phyloP scores from a whole-genome alignment of 73 alveolate species.

The Uronychia setigera region DNA sequence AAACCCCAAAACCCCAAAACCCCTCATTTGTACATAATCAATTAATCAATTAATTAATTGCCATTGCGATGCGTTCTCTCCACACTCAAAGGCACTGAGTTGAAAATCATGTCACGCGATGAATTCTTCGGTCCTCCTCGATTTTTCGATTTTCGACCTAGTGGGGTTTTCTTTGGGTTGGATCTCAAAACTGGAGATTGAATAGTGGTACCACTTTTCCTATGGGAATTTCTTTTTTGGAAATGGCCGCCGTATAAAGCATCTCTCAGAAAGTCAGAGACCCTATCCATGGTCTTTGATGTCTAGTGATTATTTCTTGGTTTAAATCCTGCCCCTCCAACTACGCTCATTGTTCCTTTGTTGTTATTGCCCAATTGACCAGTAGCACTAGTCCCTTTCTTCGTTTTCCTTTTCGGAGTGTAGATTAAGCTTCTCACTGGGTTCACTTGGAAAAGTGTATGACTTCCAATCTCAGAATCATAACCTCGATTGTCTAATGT shows the following conservation, averaged over 20 bases:
- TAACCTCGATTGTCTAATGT: not conserved
- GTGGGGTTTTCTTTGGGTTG: not conserved
- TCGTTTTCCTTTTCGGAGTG: conserved; percentile 1
- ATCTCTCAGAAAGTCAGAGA: not conserved
- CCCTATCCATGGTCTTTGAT: not conserved
- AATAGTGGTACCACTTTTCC: not conserved
- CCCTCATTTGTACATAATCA: too few relatives aligned
- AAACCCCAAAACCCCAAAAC: not conserved
- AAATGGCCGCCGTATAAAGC: not conserved
- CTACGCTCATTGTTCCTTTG: too few relatives aligned
- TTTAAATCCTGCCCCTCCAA: not conserved
- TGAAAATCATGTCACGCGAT: too few relatives aligned
- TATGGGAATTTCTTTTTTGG: not conserved
- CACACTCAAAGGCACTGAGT: too few relatives aligned
- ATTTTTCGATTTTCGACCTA: not conserved
- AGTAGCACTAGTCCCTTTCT: not conserved
- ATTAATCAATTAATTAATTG: too few relatives aligned
- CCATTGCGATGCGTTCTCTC: too few relatives aligned
- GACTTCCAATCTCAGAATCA: not conserved
- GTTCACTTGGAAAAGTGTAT: not conserved
- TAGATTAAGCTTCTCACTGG: not conserved
- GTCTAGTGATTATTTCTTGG: not conserved
- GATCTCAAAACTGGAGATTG: not conserved
- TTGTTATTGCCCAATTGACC: too few relatives aligned
- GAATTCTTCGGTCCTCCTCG: not conserved